These are phyloP conservation scores for Phytophthora aleatoria DNA, from an alignment of 352 stramenopile species.

Conservation along the genomic window DNA sequence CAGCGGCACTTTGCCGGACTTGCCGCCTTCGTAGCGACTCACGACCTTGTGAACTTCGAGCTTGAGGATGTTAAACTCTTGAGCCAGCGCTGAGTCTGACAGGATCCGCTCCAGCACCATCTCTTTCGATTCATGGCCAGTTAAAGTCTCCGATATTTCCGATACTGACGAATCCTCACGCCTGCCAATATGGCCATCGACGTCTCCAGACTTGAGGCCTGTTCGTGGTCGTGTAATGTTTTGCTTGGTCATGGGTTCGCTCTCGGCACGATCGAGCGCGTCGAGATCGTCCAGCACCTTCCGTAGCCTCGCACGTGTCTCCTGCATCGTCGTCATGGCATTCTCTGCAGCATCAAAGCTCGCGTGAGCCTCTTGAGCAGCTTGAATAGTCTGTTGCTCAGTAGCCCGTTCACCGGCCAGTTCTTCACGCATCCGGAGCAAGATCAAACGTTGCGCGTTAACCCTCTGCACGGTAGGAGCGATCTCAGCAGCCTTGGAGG, in stretches of 20 bases:
- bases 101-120: constrained; percentile 54
- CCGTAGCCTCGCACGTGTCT: constrained; percentile 38
- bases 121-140: constrained; percentile 48
- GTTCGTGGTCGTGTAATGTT: constrained; percentile 55
- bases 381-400: constrained; percentile 22
- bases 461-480: constrained; percentile 61
- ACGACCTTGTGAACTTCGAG: constrained; percentile 80
- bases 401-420: constrained; percentile 23
- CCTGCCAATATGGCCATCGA: constrained; percentile 3
- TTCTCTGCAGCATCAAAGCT: constrained; percentile 30
- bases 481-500: constrained; percentile 70
- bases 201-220: constrained; percentile 16
- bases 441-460: constrained; percentile 54
- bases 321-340: constrained; percentile 23
- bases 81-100: constrained; percentile 41
- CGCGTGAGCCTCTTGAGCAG: constrained; percentile 15
- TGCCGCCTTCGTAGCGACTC: constrained; percentile 49
- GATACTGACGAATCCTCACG: background rate
- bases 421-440: constrained; percentile 52
- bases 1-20: constrained; percentile 40
- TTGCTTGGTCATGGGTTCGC: constrained; percentile 58
- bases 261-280: constrained; percentile 60
- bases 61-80: constrained; percentile 67
- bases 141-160: background rate
- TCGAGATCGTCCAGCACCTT: constrained; percentile 71